These are phyloP conservation scores for Emmonsiellopsis sp. DNA, from an alignment of 2,329 filamentous ascomycete species.

Conservation along the genomic window DNA sequence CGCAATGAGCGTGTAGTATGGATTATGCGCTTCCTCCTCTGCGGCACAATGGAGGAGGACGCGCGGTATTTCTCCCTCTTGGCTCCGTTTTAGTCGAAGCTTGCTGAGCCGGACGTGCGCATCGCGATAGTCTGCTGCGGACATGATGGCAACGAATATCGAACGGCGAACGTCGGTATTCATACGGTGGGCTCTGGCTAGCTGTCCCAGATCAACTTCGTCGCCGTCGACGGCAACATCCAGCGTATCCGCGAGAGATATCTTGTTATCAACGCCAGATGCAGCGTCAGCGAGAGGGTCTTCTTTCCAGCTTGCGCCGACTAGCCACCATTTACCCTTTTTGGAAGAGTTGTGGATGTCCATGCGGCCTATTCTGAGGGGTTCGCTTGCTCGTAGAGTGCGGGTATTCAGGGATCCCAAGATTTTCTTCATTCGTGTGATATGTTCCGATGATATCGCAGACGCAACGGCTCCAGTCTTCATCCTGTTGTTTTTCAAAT, in stretches of 20 bases:
- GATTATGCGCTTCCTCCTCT: conserved; percentile 76
- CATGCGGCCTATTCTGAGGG: conserved; percentile 67
- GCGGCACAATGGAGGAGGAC: conserved; percentile 82
- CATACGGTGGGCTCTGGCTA: conserved; percentile 76
- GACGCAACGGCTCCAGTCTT: conserved; percentile 66
- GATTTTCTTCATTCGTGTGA: conserved; percentile 78
- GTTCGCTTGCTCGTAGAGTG: conserved; percentile 64
- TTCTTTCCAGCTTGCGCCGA: conserved; percentile 78
- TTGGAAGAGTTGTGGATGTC: conserved; percentile 79
- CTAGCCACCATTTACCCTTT: conserved; percentile 96
- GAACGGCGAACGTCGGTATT: conserved; percentile 76
- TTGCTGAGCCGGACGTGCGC: conserved; percentile 71
- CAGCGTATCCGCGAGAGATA: conserved; percentile 10
- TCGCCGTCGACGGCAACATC: conserved; percentile 36
- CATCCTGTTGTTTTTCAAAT: conserved; percentile 87
- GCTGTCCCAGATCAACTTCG: conserved; percentile 55
- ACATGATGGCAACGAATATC: conserved; percentile 90
- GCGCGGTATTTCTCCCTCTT: conserved; percentile 76
- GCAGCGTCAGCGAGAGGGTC: conserved; percentile 13
- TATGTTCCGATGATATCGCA: conserved; percentile 67
- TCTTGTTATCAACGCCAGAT: not conserved
- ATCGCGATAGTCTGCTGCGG: conserved; percentile 72
- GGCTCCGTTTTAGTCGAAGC: conserved; percentile 73
- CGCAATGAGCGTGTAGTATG: conserved; percentile 84
- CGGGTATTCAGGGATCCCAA: conserved; percentile 62